phyloP scores from a whole-genome alignment of 345 rosid genomes.

The Moricandia arvensis region DNA sequence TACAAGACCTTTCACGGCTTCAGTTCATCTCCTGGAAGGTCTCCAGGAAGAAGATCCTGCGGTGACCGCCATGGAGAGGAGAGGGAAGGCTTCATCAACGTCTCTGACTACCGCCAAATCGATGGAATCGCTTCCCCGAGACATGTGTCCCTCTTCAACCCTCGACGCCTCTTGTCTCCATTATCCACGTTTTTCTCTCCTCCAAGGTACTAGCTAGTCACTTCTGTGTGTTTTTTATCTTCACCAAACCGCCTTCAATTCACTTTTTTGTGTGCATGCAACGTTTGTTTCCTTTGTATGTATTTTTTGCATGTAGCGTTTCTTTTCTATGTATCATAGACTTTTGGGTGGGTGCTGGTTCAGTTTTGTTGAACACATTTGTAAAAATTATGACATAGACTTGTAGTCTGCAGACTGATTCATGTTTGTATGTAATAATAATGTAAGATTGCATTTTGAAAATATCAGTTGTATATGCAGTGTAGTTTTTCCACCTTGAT shows the following conservation, averaged over 20 bases:
- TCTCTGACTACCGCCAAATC: constrained; percentile 49
- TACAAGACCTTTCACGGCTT: constrained; percentile 51
- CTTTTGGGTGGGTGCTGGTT: not conserved
- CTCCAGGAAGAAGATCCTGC: constrained; percentile 29
- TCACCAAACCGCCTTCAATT: not conserved
- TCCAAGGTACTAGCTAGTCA: constrained; percentile 23
- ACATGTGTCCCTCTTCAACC: constrained; percentile 60
- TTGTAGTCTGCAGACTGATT: not conserved
- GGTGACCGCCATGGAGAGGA: constrained; percentile 25
- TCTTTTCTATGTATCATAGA: not conserved
- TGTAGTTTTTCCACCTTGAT: not conserved
- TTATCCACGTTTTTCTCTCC: constrained; percentile 35
- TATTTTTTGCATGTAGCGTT: not conserved
- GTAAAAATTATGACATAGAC: not conserved
- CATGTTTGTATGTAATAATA: not conserved
- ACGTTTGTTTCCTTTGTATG: not conserved
- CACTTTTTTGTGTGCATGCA: not conserved
- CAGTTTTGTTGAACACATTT: constrained; percentile 17
- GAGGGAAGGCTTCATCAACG: constrained; percentile 46
- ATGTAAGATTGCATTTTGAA: not conserved
- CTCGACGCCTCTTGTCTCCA: constrained; percentile 64
- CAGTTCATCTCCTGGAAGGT: constrained; percentile 35
- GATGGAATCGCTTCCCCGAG: constrained; percentile 58
- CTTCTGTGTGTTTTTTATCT: not conserved
- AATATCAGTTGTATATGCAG: not conserved